Conservation (phyloP, 768 basidiomycete genomes). For the Trichaptum fuscoviolaceum region DNA sequence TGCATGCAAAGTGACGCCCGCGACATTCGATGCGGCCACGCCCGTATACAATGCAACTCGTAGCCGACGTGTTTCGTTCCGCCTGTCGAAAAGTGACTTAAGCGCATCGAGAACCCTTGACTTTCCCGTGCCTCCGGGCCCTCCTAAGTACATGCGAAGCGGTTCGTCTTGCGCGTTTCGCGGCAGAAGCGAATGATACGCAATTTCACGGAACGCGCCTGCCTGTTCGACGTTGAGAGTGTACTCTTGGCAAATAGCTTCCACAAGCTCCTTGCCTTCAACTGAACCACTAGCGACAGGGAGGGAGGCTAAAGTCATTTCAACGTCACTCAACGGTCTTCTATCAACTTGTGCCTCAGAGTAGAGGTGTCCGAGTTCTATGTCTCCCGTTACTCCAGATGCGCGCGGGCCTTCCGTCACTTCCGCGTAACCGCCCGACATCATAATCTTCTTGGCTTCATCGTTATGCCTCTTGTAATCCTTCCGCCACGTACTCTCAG, state of each 20-base stretch:
- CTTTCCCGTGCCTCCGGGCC: conserved; percentile 41
- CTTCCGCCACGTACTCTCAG: no score
- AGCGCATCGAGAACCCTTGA: conserved; percentile 33
- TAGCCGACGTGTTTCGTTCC: conserved; percentile 21
- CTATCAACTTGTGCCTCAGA: no score
- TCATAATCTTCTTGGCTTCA: no score
- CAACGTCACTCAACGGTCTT: no score
- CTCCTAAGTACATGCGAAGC: conserved; percentile 31
- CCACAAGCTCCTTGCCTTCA: not conserved
- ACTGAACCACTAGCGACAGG: not conserved
- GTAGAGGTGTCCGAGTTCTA: no score
- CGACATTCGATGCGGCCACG: conserved; percentile 33
- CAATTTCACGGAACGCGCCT: conserved; percentile 27
- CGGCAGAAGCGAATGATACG: conserved; percentile 18
- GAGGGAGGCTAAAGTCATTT: no score
- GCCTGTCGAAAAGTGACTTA: conserved; percentile 23
- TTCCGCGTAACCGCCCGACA: no score
- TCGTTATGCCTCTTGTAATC: no score
- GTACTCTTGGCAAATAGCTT: conserved; percentile 17
- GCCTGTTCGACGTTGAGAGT: conserved; percentile 31
- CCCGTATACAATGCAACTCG: conserved; percentile 32
- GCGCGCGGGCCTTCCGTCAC: no score
- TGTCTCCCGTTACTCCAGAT: no score
- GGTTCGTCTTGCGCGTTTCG: conserved; percentile 11
- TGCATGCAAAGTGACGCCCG: conserved; percentile 35